A percentile compares a stretch with the other conserved stretches of the same genome.
Evolutionary conservation across 2,329 filamentous ascomycete species (phyloP).

Genomic region (Hypoxylon sp.): DNA sequence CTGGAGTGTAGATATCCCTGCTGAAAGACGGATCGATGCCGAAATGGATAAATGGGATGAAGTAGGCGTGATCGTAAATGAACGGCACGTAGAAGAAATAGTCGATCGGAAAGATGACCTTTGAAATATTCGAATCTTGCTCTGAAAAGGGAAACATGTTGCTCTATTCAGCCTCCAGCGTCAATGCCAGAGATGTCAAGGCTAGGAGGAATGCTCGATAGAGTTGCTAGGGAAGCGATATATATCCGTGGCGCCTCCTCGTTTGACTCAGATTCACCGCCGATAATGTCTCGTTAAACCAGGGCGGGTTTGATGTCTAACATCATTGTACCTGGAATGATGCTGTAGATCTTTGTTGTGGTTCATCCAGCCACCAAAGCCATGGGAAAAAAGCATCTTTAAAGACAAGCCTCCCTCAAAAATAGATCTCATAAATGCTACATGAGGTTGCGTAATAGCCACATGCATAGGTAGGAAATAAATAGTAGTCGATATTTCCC

Average conservation of each 20-base stretch:
- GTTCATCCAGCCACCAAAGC: neutral
- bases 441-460: neutral
- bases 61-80: slow-evolving; percentile 26
- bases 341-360: slow-evolving; percentile 22
- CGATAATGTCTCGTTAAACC: slow-evolving; percentile 25
- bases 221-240: slow-evolving; percentile 2
- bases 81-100: slow-evolving; percentile 14
- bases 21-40: slow-evolving; percentile 22
- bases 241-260: slow-evolving; percentile 35
- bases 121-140: slow-evolving; percentile 44
- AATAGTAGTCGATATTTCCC: neutral
- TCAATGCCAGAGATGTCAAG: slow-evolving; percentile 33
- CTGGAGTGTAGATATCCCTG: slow-evolving; percentile 4
- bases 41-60: slow-evolving; percentile 11
- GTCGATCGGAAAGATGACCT: slow-evolving; percentile 18
- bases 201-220: slow-evolving; percentile 39
- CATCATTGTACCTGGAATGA: slow-evolving; percentile 44
- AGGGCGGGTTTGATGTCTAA: neutral
- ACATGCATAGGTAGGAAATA: neutral
- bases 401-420: neutral
- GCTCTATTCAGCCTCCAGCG: slow-evolving; percentile 11
- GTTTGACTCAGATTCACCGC: slow-evolving; percentile 37
- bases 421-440: neutral
- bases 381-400: neutral
- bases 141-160: neutral